These are phyloP conservation scores for Phytophthora podocarpi DNA, from an alignment of 352 stramenopile genomes.

Conservation along the genomic window DNA sequence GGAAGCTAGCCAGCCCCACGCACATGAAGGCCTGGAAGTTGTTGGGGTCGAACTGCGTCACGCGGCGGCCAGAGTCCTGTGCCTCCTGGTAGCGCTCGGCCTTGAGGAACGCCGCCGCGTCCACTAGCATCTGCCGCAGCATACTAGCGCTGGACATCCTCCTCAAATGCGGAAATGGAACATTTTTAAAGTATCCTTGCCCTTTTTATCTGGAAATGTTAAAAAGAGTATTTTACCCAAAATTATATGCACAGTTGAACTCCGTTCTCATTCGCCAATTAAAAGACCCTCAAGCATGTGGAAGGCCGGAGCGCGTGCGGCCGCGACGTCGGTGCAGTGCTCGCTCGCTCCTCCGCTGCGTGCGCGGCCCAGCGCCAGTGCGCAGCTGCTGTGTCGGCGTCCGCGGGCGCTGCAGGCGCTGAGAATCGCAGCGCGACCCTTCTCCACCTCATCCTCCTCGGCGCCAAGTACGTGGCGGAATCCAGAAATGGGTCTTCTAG, in stretches of 20 bases:
- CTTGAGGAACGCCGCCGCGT: constrained; percentile 71
- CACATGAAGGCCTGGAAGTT: constrained; percentile 88
- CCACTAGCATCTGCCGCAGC: constrained; percentile 81
- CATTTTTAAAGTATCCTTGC: neutral
- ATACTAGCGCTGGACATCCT: constrained; percentile 71
- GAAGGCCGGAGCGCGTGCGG: constrained; percentile 24
- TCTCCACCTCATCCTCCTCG: constrained; percentile 22
- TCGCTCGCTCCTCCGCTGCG: constrained; percentile 11
- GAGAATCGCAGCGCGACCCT: constrained; percentile 6
- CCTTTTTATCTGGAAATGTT: too few relatives aligned
- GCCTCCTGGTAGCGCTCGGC: constrained; percentile 79
- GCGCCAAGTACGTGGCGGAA: constrained; percentile 26
- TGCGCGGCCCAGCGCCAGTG: neutral
- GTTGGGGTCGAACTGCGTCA: constrained; percentile 77
- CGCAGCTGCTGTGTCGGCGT: neutral
- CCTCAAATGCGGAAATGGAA: constrained; percentile 1
- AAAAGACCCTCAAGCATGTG: constrained; percentile 22
- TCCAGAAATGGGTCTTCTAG: neutral
- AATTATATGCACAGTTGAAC: neutral
- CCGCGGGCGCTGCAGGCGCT: constrained; percentile 11
- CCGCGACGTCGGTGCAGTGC: constrained; percentile 14
- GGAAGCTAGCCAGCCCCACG: constrained; percentile 76
- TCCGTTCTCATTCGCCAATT: constrained; percentile 7
- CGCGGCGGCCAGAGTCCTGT: constrained; percentile 62
- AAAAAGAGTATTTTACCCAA: neutral